Conservation (phyloP, 371 early-diverging fungal species). For the Batkoa obscura region DNA sequence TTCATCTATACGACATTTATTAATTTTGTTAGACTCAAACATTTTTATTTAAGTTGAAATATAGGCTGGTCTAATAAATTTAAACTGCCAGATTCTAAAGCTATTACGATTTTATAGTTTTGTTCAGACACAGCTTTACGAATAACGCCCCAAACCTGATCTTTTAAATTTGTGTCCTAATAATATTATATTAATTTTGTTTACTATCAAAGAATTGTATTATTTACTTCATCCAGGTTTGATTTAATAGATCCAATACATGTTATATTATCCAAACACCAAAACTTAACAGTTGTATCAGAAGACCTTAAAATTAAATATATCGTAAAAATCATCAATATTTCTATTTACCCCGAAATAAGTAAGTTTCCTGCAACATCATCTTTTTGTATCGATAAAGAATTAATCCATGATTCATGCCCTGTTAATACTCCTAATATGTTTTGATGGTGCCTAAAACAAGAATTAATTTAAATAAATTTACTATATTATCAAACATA, state of each 20-base stretch:
- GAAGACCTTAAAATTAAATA: neutral
- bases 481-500: neutral
- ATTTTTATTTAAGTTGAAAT: too few species aligned
- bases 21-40: too few species aligned
- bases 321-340: neutral
- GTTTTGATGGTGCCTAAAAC: neutral
- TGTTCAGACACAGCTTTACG: neutral
- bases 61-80: neutral
- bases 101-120: slow-evolving; percentile 1
- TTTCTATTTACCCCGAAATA: neutral
- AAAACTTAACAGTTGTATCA: slow-evolving; percentile 4
- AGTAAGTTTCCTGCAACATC: neutral
- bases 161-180: neutral
- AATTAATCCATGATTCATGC: neutral
- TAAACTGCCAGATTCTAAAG: neutral
- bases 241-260: neutral
- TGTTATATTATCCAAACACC: neutral
- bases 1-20: too few species aligned
- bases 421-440: neutral
- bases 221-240: neutral
- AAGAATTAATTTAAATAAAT: neutral
- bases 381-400: neutral
- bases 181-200: neutral
- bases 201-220: neutral
- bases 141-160: neutral